phyloP scores from a whole-genome alignment of 164 flowering plant species.

The Vitis amurensis region DNA sequence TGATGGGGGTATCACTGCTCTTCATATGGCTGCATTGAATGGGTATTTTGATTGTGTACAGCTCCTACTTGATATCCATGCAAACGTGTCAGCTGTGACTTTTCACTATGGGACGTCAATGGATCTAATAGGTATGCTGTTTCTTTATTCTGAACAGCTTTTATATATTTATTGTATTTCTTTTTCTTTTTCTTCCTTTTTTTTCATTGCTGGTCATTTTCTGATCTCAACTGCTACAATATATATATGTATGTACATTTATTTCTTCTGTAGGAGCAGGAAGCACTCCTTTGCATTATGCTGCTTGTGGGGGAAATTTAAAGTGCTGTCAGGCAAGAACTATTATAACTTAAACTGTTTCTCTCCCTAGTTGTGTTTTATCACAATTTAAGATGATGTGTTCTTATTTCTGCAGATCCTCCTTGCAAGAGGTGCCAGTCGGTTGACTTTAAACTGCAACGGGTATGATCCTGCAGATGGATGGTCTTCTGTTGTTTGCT shows the following conservation, averaged over 20 bases:
- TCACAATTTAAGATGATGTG: slow-evolving; percentile 5
- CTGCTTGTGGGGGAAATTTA: slow-evolving; percentile 95
- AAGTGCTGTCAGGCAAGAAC: slow-evolving; percentile 88
- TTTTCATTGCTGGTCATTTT: neutral
- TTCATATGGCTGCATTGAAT: slow-evolving; percentile 94
- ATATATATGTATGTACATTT: neutral
- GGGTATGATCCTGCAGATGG: slow-evolving; percentile 53
- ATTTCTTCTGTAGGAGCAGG: slow-evolving; percentile 69
- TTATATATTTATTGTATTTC: neutral
- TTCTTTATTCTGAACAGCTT: slow-evolving; percentile 3
- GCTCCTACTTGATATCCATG: slow-evolving; percentile 80
- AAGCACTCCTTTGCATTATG: slow-evolving; percentile 97
- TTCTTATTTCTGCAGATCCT: slow-evolving; percentile 63
- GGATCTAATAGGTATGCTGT: slow-evolving; percentile 84
- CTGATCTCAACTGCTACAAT: neutral
- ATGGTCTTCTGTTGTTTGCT: neutral
- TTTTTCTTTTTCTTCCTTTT: neutral
- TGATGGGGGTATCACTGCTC: slow-evolving; percentile 95
- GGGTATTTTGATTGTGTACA: slow-evolving; percentile 91
- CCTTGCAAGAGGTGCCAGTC: slow-evolving; percentile 87
- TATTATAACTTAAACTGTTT: slow-evolving; percentile 1
- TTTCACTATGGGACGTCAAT: slow-evolving; percentile 87
- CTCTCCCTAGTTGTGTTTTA: neutral
- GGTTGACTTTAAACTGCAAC: slow-evolving; percentile 78
- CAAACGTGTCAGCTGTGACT: slow-evolving; percentile 80